Percentiles rank a stretch among this genome's conserved stretches.
phyloP scores from a whole-genome alignment of 805 yeast species.

The Monosporozyma unispora region DNA sequence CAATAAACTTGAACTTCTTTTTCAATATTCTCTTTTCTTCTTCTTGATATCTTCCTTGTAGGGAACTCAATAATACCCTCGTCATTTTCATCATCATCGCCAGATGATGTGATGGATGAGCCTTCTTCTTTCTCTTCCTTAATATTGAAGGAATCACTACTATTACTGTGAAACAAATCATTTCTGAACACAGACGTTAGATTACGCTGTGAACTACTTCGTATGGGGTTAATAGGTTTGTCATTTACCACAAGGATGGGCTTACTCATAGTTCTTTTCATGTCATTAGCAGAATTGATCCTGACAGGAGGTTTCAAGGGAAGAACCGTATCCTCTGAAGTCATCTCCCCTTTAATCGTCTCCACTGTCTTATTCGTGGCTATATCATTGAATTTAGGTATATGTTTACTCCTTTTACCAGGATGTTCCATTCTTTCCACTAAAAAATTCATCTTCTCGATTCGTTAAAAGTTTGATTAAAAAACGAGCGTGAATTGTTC shows the following conservation, averaged over 20 bases:
- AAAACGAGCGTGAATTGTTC: too few relatives aligned
- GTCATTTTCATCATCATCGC: background rate
- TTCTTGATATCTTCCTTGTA: background rate
- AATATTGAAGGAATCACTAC: background rate
- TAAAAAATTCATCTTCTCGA: conserved; percentile 5
- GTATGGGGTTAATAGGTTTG: background rate
- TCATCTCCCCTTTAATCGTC: background rate
- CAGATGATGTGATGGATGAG: background rate
- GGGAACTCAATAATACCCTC: conserved; percentile 2
- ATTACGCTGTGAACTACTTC: background rate
- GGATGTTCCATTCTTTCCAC: conserved; percentile 10
- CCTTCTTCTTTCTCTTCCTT: background rate
- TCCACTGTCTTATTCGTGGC: background rate
- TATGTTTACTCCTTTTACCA: background rate
- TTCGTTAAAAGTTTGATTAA: background rate
- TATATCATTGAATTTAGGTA: background rate
- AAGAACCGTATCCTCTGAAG: background rate
- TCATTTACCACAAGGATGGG: background rate
- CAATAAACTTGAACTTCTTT: conserved; percentile 2
- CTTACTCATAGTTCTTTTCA: background rate
- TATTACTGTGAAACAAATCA: background rate
- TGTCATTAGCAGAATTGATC: background rate
- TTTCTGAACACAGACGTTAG: background rate
- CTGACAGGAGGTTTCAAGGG: background rate
- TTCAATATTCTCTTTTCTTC: background rate